Base-by-base conservation (phyloP, 2,329 filamentous ascomycete genomes). In the Aspergillus uvarum region DNA sequence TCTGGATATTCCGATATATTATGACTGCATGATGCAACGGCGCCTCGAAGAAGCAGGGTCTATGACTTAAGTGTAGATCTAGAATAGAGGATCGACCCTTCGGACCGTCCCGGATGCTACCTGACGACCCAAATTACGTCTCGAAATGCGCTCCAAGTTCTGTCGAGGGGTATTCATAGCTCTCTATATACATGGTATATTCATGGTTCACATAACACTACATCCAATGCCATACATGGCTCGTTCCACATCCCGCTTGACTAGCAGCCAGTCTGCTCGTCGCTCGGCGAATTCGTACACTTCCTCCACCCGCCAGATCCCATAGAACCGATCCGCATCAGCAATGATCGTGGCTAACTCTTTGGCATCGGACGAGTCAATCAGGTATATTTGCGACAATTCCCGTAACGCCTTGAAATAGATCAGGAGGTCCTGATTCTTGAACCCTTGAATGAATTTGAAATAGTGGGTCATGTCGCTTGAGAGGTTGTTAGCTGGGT, bases 151-250 rank as follows among this genome's bases (percentile, higher is more conserved):
- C 11, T 19, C n/a, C 26, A 53, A 26, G 19, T 38, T 49, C 51
- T 53, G 22, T 32, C 26, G 12, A 38, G 38, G 54, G 57, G 57
- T 63, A 59, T 61, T 59, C 50, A 58, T 56, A 10, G 57, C 47
- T 44, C 44, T 44, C 57, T 55, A 55, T 61, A 59, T 55, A 58
- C 47, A 54, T 57, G 58, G 42, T 60, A 59, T 59, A 62, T 60
- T 63, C 55, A 60, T 53, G 49, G 58, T 54, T 83, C 77, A 98
- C 92, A 97, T 98, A 48, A 96, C 72, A 50, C 74, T 75, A 76
- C 95, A 99, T 61, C 95, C 94, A 74, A 96, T 86, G 4, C 95
- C 95, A 78, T 97, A 98, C 92, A 99, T 97, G 63, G 92, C 92
- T 77, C 90, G 89, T 81, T 99, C 95, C 5, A 99, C 95, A 64